Evolutionary conservation across 2,329 filamentous ascomycete genomes (phyloP).

Genomic region (Arthrobotrys sphaeroides): DNA sequence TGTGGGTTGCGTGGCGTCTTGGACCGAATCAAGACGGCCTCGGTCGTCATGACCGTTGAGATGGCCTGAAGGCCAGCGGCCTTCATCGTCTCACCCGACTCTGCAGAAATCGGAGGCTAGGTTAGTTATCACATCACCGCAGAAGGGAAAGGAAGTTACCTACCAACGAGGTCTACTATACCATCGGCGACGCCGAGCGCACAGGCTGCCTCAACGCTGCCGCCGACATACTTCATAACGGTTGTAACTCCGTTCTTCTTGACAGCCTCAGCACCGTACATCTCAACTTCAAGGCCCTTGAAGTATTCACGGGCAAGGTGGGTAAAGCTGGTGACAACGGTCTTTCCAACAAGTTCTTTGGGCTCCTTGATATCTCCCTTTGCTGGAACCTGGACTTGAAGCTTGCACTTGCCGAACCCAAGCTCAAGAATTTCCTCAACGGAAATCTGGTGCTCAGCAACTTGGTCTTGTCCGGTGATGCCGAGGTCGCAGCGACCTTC

Average conservation of each 20-base stretch:
- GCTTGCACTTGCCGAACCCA: slow-evolving; percentile 86
- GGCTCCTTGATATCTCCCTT: slow-evolving; percentile 77
- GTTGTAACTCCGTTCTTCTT: slow-evolving; percentile 73
- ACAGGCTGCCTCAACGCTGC: slow-evolving; percentile 96
- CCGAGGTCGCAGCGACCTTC: slow-evolving; percentile 93
- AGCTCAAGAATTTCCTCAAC: slow-evolving; percentile 91
- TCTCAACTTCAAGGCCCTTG: slow-evolving; percentile 67
- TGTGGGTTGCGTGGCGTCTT: slow-evolving; percentile 80
- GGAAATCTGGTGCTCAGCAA: slow-evolving; percentile 66
- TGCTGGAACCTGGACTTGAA: slow-evolving; percentile 96
- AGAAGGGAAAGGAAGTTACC: slow-evolving; percentile 62
- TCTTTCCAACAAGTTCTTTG: slow-evolving; percentile 85
- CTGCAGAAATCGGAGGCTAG: slow-evolving; percentile 64
- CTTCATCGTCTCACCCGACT: slow-evolving; percentile 98
- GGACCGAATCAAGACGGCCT: slow-evolving; percentile 91
- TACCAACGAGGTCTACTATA: slow-evolving; percentile 95
- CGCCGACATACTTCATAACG: slow-evolving; percentile 91
- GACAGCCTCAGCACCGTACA: slow-evolving; percentile 63
- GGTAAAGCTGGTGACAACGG: slow-evolving; percentile 95
- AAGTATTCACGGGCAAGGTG: slow-evolving; percentile 86
- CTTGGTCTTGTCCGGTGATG: slow-evolving; percentile 92
- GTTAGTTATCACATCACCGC: background rate
- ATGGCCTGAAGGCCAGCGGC: slow-evolving; percentile 93
- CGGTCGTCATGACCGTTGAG: slow-evolving; percentile 88
- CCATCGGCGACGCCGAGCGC: slow-evolving; percentile 94